Conservation (phyloP, 2,329 filamentous ascomycete genomes). For the Neurospora sp. region DNA sequence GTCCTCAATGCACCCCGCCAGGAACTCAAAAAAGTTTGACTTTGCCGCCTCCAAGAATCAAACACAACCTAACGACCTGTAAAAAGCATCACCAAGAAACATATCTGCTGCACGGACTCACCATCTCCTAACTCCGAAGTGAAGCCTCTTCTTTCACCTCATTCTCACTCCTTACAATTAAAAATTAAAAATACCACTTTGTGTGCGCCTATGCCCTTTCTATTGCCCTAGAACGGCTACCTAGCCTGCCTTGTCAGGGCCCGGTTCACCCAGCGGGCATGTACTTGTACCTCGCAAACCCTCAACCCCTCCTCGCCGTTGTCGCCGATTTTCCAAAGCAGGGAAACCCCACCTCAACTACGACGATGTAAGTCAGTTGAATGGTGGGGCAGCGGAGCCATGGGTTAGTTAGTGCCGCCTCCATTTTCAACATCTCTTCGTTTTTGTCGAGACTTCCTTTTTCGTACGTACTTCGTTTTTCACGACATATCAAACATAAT, state of each 20-base stretch:
- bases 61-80: not conserved
- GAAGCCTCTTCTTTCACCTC: not conserved
- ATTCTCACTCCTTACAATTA: not conserved
- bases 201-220: not conserved
- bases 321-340: not conserved
- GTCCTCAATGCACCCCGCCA: not conserved
- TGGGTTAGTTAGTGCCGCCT: not conserved
- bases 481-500: not conserved
- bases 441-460: not conserved
- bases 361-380: not conserved
- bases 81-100: not conserved
- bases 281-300: conserved; percentile 23
- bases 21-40: not conserved
- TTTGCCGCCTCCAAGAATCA: not conserved
- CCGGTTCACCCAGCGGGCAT: not conserved
- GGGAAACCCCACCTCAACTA: not conserved
- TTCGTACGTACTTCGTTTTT: not conserved
- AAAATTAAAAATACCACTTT: not conserved
- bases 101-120: not conserved
- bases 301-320: conserved; percentile 29
- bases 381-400: not conserved
- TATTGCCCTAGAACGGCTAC: not conserved
- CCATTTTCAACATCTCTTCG: not conserved
- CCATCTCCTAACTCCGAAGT: not conserved
- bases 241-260: not conserved